Conservation (phyloP, 768 basidiomycete genomes). For the Rhodocollybia butyracea region DNA sequence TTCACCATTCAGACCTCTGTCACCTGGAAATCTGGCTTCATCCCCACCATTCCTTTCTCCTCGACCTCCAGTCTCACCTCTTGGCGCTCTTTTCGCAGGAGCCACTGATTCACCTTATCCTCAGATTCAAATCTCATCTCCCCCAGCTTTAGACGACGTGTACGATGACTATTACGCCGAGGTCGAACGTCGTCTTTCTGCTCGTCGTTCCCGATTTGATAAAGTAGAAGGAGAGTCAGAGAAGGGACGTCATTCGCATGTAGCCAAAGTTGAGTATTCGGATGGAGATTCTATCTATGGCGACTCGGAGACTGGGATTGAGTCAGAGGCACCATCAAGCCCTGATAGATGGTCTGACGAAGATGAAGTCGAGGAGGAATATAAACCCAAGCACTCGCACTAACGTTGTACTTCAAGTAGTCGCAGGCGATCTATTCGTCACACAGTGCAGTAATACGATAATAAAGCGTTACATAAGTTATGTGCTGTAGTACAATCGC, state of each 20-base stretch:
- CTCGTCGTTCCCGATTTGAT: background rate
- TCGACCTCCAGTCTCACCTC: too few species aligned
- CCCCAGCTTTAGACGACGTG: background rate
- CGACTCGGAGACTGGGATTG: background rate
- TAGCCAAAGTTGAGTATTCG: background rate
- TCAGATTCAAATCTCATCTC: slow-evolving; percentile 1
- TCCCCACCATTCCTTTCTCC: too few species aligned
- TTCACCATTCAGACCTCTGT: too few species aligned
- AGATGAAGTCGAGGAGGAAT: slow-evolving; percentile 3
- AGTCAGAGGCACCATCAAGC: too few species aligned
- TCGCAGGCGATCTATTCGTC: background rate
- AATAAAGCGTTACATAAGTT: background rate
- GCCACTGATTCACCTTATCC: background rate
- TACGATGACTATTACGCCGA: background rate
- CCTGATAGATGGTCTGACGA: slow-evolving; percentile 6
- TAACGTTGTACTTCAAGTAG: background rate
- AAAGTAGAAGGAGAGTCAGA: background rate
- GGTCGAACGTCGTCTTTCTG: background rate
- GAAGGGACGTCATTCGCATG: background rate
- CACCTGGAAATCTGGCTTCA: too few species aligned
- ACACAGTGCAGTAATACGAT: background rate
- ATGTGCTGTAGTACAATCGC: background rate
- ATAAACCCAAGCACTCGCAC: background rate
- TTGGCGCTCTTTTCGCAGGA: too few species aligned
- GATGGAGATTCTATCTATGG: background rate